phyloP scores from a whole-genome alignment of 2,329 filamentous ascomycete species.

The Cercospora brassicicola region DNA sequence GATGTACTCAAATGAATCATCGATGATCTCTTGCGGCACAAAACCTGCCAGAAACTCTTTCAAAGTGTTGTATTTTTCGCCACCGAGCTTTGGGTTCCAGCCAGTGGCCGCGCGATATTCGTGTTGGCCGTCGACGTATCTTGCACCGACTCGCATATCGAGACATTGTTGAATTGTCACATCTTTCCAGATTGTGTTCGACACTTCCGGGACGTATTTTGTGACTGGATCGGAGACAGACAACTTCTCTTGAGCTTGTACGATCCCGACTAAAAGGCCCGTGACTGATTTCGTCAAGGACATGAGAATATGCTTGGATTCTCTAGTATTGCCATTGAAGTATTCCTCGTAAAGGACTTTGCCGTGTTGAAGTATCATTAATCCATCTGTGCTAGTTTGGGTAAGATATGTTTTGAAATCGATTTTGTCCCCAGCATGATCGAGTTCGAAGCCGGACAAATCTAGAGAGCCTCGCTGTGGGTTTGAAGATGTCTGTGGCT shows the following conservation, averaged over 20 bases:
- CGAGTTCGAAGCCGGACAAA: constrained; percentile 22
- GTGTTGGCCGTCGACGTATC: constrained; percentile 23
- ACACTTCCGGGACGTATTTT: constrained; percentile 27
- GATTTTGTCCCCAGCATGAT: constrained; percentile 14
- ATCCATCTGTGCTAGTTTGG: constrained; percentile 25
- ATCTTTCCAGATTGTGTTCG: constrained; percentile 18
- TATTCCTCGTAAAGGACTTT: constrained; percentile 27
- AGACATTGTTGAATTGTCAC: constrained; percentile 28
- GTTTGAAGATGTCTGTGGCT: constrained; percentile 1
- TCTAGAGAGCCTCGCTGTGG: neutral
- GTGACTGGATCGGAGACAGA: constrained; percentile 23
- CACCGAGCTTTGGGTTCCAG: constrained; percentile 21
- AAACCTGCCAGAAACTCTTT: constrained; percentile 27
- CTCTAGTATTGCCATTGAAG: constrained; percentile 22
- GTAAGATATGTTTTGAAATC: constrained; percentile 19
- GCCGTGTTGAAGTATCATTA: constrained; percentile 30
- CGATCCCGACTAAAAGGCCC: constrained; percentile 27
- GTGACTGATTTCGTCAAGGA: constrained; percentile 32
- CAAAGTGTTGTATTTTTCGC: constrained; percentile 19
- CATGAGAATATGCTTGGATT: constrained; percentile 31
- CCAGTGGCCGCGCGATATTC: constrained; percentile 29
- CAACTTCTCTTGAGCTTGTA: constrained; percentile 24
- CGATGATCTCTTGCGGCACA: constrained; percentile 12
- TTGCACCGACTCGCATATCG: constrained; percentile 29
- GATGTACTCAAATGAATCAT: constrained; percentile 27